Conservation (phyloP, 352 stramenopile species). For the Globisporangium ultimum region DNA sequence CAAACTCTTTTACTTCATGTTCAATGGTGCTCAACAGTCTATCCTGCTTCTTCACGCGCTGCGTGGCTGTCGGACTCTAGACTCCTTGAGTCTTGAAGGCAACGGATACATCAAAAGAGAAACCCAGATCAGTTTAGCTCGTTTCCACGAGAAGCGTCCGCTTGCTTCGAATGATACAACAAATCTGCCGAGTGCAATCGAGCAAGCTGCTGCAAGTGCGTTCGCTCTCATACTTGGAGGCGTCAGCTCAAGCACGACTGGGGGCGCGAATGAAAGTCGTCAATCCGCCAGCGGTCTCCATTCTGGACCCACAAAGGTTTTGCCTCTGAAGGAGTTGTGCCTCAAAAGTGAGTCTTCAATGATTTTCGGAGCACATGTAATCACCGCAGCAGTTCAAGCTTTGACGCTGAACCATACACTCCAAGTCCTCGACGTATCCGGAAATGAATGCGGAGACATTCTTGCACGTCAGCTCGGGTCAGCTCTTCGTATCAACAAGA, state of each 20-base stretch:
- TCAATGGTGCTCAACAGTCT: constrained; percentile 33
- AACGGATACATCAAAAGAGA: constrained; percentile 53
- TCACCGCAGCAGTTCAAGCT: constrained; percentile 43
- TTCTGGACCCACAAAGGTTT: constrained; percentile 16
- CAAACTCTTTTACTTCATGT: neutral
- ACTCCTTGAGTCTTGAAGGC: constrained; percentile 64
- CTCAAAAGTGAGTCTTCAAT: constrained; percentile 43
- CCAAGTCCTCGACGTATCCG: constrained; percentile 68
- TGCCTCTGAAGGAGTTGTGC: constrained; percentile 53
- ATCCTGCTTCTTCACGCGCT: constrained; percentile 61
- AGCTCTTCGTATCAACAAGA: constrained; percentile 50
- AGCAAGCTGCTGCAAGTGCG: constrained; percentile 36
- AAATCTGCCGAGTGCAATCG: constrained; percentile 22
- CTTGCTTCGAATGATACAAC: neutral
- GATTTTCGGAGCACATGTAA: constrained; percentile 52
- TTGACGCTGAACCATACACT: constrained; percentile 37
- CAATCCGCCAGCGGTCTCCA: constrained; percentile 1
- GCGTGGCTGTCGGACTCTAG: constrained; percentile 41
- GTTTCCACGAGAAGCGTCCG: constrained; percentile 9
- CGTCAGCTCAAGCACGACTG: neutral
- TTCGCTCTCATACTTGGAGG: constrained; percentile 41
- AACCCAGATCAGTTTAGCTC: constrained; percentile 14
- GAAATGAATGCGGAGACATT: constrained; percentile 68
- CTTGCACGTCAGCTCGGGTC: constrained; percentile 42
- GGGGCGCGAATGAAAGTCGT: neutral